Base-by-base conservation (phyloP, 352 stramenopile genomes). In the Halophytophthora batemanensis region DNA sequence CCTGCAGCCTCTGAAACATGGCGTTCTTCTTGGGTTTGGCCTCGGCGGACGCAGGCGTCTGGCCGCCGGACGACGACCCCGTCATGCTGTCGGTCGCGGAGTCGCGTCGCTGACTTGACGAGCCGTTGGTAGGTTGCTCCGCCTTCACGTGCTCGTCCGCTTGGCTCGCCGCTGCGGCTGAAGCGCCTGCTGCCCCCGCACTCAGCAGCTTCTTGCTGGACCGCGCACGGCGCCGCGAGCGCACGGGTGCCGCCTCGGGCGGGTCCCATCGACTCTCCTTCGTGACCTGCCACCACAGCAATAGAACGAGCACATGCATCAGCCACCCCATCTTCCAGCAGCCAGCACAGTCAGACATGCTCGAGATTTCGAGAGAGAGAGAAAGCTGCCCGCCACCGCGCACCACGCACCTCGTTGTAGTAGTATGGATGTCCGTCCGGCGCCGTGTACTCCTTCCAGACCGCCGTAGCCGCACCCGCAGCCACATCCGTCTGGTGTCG, bases 231-330 rank as follows among this genome's bases (percentile, higher is more conserved):
- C 50, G 45, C 29, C 42, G 36, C 43, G 6, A 31, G 21, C 18
- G 46, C 4, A 25, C 37, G 29, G 59, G 47, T 15, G 52, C 56
- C 42, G 45, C 57, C 39, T 47, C 56, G 10, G 75, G 74, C 29
- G 68, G 59, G 53, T 86, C 79, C 77, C 77, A 88, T 3, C 73
- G 66, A 48, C 77, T 88, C 54, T 86, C 75, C 23, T 77, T 70
- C 0, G 75, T 86, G 19, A 64, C 42, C 65, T 77, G 41, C 17
- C n/a, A n/a, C n/a, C n/a, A n/a, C n/a, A n/a, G n/a, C n/a, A n/a
- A n/a, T n/a, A n/a, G n/a, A n/a, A n/a, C n/a, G n/a, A n/a, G n/a
- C n/a, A n/a, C n/a, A n/a, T n/a, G n/a, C n/a, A n/a, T 25, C 31
- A 19, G 29, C 11, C n/a, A 17, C 42, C 33, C 33, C 7, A 12